These are phyloP conservation scores for Coniochaeta sp. DNA, from an alignment of 2,329 filamentous ascomycete species.

Conservation along the genomic window DNA sequence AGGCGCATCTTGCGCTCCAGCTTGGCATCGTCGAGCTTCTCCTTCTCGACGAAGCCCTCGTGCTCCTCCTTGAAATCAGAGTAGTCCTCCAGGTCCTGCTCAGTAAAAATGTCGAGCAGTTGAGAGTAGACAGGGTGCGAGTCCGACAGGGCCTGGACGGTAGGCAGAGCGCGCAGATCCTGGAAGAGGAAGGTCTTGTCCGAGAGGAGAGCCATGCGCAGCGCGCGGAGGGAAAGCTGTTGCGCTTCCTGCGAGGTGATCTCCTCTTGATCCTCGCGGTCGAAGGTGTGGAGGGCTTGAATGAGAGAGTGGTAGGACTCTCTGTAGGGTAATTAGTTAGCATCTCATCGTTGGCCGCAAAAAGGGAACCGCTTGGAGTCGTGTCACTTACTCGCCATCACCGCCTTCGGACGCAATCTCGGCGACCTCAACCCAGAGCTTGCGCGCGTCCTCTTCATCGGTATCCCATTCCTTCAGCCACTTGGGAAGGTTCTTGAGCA, in stretches of 20 bases:
- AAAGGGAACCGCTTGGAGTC: not conserved
- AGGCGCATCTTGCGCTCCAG: slow-evolving; percentile 95
- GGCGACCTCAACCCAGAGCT: slow-evolving; percentile 75
- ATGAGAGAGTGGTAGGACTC: slow-evolving; percentile 61
- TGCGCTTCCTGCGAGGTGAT: slow-evolving; percentile 53
- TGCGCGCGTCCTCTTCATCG: slow-evolving; percentile 74
- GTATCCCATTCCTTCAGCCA: slow-evolving; percentile 83
- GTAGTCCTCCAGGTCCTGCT: slow-evolving; percentile 91
- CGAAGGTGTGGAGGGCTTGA: slow-evolving; percentile 54
- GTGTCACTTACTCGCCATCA: slow-evolving; percentile 61
- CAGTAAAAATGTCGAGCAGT: slow-evolving; percentile 89
- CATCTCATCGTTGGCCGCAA: not conserved
- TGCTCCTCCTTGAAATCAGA: slow-evolving; percentile 93
- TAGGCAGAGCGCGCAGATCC: slow-evolving; percentile 73
- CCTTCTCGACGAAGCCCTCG: slow-evolving; percentile 72
- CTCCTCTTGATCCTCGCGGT: slow-evolving; percentile 46
- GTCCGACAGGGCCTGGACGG: slow-evolving; percentile 79
- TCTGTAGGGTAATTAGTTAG: slow-evolving; percentile 23
- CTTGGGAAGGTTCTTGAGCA: slow-evolving; percentile 72
- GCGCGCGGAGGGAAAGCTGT: slow-evolving; percentile 49
- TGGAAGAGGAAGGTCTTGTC: slow-evolving; percentile 62
- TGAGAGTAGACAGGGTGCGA: slow-evolving; percentile 82
- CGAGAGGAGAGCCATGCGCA: slow-evolving; percentile 46
- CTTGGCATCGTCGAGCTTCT: slow-evolving; percentile 62
- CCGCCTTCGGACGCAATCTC: slow-evolving; percentile 73